Conservation (phyloP, 2,329 filamentous ascomycete species). For the Metarhizium brunneum region DNA sequence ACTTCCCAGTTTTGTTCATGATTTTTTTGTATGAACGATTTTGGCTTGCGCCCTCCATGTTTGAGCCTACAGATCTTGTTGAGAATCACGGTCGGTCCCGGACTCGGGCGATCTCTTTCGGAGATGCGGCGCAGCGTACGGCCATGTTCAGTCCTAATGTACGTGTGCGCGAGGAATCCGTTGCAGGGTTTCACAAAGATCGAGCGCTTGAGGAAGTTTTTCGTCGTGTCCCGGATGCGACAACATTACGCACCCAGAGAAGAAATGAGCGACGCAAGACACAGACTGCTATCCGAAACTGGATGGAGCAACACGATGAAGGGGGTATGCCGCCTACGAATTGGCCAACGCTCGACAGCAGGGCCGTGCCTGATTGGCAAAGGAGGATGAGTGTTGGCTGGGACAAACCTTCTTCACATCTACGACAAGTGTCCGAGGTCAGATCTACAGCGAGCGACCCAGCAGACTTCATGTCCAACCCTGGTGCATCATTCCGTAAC, state of each 20-base stretch:
- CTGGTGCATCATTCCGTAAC: conserved; percentile 22
- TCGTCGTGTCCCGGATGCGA: conserved; percentile 58
- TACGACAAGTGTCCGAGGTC: conserved; percentile 43
- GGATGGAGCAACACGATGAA: conserved; percentile 70
- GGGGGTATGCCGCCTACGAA: conserved; percentile 35
- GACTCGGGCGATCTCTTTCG: conserved; percentile 43
- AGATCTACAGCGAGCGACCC: conserved; percentile 56
- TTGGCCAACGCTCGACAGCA: conserved; percentile 40
- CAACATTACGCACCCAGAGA: conserved; percentile 48
- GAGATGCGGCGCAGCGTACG: conserved; percentile 43
- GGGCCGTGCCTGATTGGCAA: conserved; percentile 35
- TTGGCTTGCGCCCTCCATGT: conserved; percentile 64
- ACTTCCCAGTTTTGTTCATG: conserved; percentile 76
- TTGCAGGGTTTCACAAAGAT: conserved; percentile 83
- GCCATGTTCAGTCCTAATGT: conserved; percentile 65
- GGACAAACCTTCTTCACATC: conserved; percentile 36
- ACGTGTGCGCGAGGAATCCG: conserved; percentile 73
- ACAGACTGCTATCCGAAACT: conserved; percentile 74
- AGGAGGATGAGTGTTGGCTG: conserved; percentile 44
- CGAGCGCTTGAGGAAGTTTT: conserved; percentile 88
- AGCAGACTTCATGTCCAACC: conserved; percentile 51
- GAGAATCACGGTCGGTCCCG: conserved; percentile 53
- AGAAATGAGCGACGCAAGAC: conserved; percentile 61
- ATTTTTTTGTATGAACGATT: conserved; percentile 84
- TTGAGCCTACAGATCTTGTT: conserved; percentile 79